These are phyloP conservation scores for Tylopilus plumbeoviolaceoides DNA, from an alignment of 768 basidiomycete species.

Conservation along the genomic window DNA sequence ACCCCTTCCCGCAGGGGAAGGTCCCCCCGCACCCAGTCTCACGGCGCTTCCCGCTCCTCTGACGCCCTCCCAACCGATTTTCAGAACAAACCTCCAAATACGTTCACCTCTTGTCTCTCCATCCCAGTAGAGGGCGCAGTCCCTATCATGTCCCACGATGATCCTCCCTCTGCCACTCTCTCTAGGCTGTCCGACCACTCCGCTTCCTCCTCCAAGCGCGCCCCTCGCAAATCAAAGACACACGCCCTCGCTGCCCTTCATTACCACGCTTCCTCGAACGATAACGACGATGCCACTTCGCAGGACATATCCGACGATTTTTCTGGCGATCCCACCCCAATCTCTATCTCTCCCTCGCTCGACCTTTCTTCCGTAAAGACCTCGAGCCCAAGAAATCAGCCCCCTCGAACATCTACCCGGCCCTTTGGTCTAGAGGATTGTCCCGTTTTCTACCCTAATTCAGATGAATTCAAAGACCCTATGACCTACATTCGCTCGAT, in stretches of 20 bases:
- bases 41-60: constrained; percentile 39
- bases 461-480: constrained; percentile 92
- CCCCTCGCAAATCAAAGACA: constrained; percentile 88
- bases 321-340: constrained; percentile 49
- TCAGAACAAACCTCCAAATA: constrained; percentile 45
- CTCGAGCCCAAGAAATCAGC: constrained; percentile 43
- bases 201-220: constrained; percentile 53
- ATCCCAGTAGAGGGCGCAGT: constrained; percentile 75
- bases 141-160: constrained; percentile 53
- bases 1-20: constrained; percentile 60
- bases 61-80: constrained; percentile 47
- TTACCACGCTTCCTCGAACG: constrained; percentile 54
- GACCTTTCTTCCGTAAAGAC: constrained; percentile 75
- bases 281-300: constrained; percentile 43
- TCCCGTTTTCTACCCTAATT: constrained; percentile 81
- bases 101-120: constrained; percentile 62
- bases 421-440: constrained; percentile 88
- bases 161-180: constrained; percentile 32
- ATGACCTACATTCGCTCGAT: constrained; percentile 90
- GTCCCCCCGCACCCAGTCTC: constrained; percentile 53
- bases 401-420: constrained; percentile 43
- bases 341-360: constrained; percentile 57
- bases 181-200: constrained; percentile 33
- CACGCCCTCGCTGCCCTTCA: constrained; percentile 79
- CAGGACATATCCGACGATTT: constrained; percentile 44